Evolutionary conservation across 768 basidiomycete species (phyloP), one percentile per base, ranked within the genome.

Genomic region (Pleurotus sapidus): DNA sequence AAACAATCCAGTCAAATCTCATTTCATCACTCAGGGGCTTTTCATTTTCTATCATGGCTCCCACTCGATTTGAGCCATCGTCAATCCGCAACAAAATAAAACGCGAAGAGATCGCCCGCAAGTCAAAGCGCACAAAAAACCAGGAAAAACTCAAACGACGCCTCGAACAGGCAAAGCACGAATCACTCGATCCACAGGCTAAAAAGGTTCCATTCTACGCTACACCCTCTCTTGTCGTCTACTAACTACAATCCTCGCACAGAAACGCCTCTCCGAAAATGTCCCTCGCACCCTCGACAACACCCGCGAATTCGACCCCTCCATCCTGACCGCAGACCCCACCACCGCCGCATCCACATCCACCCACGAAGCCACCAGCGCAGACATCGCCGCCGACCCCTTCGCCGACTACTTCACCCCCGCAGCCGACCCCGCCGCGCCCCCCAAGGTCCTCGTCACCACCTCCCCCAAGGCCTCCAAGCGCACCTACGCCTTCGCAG

Each of bases 251-350:
- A 30, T 27, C 25, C 20, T 27, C 40, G 34, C 45, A 9, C 57
- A 95, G 93, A 88, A 87, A 86, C 86, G 95, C 57, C 73, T 91
- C 20, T 80, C 83, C 5, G 84, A 89, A 64, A 97, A 97, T 76
- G 79, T 95, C 8, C 95, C 95, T 0, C 82, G 83, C 46, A 99
- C 97, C 0, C 83, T 98, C 20, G 97, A 99, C 67, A 98, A 98
- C 68, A 90, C 86, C 59, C 86, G 95, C 60, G 89, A 95, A 70
- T 90, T 85, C 67, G 89, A 89, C 66, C 87, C 87, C 5, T 85
- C 85, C 38, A 78, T 84, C 66, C 69, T 84, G 39, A 84, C 84
- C 24, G 80, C 83, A 40, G 75, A 84, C 58, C 82, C 83, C 53
- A 59, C 64, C 6, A 55, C 54, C 23, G 9, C 48, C 5, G n/a